Evolutionary conservation across 495 filamentous ascomycete genomes (phyloP).

Genomic region (Penicillium manginii): DNA sequence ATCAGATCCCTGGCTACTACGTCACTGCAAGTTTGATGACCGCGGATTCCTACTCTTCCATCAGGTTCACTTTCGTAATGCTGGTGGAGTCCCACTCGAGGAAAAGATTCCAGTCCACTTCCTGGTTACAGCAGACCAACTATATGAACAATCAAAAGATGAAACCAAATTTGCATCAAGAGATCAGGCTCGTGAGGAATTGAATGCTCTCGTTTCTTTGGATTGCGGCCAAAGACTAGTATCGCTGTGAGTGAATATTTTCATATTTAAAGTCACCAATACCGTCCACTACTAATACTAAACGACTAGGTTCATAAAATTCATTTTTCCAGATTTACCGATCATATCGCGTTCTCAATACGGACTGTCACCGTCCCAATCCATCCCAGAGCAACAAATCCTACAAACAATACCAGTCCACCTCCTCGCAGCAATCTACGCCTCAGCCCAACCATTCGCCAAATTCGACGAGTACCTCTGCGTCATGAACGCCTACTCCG

Average conservation of each 20-base stretch:
- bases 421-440: conserved; percentile 28
- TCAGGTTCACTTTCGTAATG: conserved; percentile 25
- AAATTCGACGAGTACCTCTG: conserved; percentile 23
- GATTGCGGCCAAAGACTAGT: conserved; percentile 15
- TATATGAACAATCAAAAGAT: conserved; percentile 15
- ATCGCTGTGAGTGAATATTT: conserved; percentile 10
- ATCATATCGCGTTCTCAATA: conserved; percentile 18
- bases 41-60: conserved; percentile 15
- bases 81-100: conserved; percentile 20
- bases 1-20: conserved; percentile 26
- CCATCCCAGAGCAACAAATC: background rate
- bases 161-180: conserved; percentile 6
- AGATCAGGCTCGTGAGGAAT: conserved; percentile 6
- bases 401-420: conserved; percentile 18
- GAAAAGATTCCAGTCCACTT: conserved; percentile 25
- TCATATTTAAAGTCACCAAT: background rate
- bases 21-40: conserved; percentile 22
- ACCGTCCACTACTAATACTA: background rate
- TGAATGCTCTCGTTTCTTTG: conserved; percentile 13
- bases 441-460: conserved; percentile 23
- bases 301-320: conserved; percentile 17
- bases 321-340: conserved; percentile 19
- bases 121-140: conserved; percentile 17
- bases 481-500: conserved; percentile 7
- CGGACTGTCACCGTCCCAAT: background rate